Evolutionary conservation across 176 grass and related monocot species (phyloP).

Genomic region (Pontederia crassipes): DNA sequence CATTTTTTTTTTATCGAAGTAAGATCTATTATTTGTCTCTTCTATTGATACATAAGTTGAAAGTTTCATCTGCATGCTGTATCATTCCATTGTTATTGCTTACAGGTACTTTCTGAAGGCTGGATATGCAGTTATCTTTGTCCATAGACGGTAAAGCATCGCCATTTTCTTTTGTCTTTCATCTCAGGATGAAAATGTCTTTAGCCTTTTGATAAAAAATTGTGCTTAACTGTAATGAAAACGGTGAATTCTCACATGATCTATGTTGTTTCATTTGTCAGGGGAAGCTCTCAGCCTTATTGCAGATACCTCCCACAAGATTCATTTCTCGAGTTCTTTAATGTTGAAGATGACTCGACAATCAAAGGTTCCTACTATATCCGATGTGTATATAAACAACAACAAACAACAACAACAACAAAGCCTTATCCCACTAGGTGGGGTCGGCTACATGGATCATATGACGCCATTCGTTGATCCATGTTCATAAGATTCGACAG

Average conservation of each 20-base stretch:
- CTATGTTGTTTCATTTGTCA: slow-evolving; percentile 27
- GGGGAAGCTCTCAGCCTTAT: slow-evolving; percentile 82
- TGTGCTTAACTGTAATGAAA: too few species aligned
- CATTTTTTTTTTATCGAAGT: slow-evolving; percentile 26
- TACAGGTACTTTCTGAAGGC: slow-evolving; percentile 78
- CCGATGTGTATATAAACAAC: background rate
- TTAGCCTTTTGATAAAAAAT: background rate
- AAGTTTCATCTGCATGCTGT: too few species aligned
- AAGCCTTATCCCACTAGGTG: too few species aligned
- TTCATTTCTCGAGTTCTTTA: slow-evolving; percentile 72
- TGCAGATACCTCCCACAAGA: slow-evolving; percentile 73
- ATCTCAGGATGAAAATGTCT: background rate
- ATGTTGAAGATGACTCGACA: slow-evolving; percentile 46
- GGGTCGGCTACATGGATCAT: too few species aligned
- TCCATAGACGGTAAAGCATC: slow-evolving; percentile 45
- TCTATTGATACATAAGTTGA: too few species aligned
- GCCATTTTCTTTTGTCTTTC: background rate
- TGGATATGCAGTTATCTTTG: slow-evolving; percentile 78
- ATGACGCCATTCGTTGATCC: too few species aligned
- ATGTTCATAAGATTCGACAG: too few species aligned
- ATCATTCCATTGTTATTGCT: background rate
- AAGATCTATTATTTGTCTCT: slow-evolving; percentile 1
- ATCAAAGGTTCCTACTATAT: slow-evolving; percentile 60
- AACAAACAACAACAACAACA: too few species aligned
- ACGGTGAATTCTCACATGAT: background rate